Base-by-base conservation (phyloP, 768 basidiomycete genomes). In the Rhizopogon vulgaris region DNA sequence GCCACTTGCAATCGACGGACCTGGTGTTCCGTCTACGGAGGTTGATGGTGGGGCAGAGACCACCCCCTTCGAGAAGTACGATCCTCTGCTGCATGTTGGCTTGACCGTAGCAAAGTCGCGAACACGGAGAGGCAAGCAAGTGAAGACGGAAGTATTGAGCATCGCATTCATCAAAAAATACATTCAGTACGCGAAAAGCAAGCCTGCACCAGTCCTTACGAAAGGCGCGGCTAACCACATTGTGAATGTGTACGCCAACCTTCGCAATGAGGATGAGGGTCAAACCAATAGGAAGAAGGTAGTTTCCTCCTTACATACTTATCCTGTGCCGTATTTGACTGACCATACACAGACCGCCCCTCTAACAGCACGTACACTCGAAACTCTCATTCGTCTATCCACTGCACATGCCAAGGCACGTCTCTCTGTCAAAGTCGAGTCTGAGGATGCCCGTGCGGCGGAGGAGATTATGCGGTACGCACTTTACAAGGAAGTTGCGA, bases 401-500 rank as follows among this genome's bases (percentile, higher is more conserved):
- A 99, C 95, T 15, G 96, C 96, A 1, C 96, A 99, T 69, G 96
- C 96, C 41, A 99, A 99, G 69, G 84, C 93, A 14, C 85, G 95
- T 17, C 77, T 99, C 8, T 94, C 94, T 7, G 53, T 80, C 40
- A 88, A 88, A 58, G 90, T 99, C 10, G 84, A 90, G 61, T 80
- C 86, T 63, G 72, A 74, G 2, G 96, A 99, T 71, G 94, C 96
- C 15, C 78, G 77, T 59, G 85, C 87, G 38, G 96, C 96, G 2
- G 94, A 99, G 67, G 86, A 86, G 62, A 95, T 98, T 64, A 85
- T 99, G 69, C 87, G 94, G 18, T 99, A 93, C 69, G 96, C 96
- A 5, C 80, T 99, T 32, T 99, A 94, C 81, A 95, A 94, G 65
- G 95, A 99, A 68, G 95, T 99, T 15, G 80, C 90, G 41, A 91